Evolutionary conservation across 2,329 filamentous ascomycete genomes (phyloP).

Genomic region (Pseudocercospora ulei): DNA sequence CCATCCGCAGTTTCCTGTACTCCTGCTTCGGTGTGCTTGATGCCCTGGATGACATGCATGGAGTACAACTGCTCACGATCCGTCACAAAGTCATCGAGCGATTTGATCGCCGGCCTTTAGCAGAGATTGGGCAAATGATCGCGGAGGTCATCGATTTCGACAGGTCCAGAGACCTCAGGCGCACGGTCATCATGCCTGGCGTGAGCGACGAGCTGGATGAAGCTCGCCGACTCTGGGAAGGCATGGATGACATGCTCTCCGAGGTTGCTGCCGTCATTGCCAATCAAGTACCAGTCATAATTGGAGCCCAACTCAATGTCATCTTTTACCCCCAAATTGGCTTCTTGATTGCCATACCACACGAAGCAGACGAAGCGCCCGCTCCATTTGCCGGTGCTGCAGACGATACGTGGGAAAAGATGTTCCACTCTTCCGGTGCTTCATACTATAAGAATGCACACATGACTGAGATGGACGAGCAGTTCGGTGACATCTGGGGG

Average conservation of each 20-base stretch:
- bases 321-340: constrained; percentile 87
- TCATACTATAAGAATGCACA: constrained; percentile 77
- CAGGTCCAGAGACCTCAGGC: constrained; percentile 58
- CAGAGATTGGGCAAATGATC: constrained; percentile 60
- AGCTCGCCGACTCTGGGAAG: constrained; percentile 67
- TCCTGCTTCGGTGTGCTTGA: constrained; percentile 61
- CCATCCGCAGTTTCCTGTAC: constrained; percentile 62
- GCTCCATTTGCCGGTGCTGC: constrained; percentile 52
- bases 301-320: constrained; percentile 55
- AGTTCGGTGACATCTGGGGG: constrained; percentile 76
- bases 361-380: constrained; percentile 49
- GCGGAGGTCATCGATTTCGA: constrained; percentile 70
- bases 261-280: constrained; percentile 57
- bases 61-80: constrained; percentile 46
- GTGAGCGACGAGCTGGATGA: constrained; percentile 66
- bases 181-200: constrained; percentile 62
- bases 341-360: constrained; percentile 67
- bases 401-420: constrained; percentile 61
- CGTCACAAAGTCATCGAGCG: constrained; percentile 50
- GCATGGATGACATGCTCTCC: constrained; percentile 63
- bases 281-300: constrained; percentile 50
- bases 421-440: constrained; percentile 52
- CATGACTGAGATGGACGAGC: constrained; percentile 70
- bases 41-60: constrained; percentile 49
- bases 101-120: constrained; percentile 52